Percentiles rank a stretch among this genome's conserved stretches.
Conservation (phyloP, 2,329 filamentous ascomycete genomes). For the Claviceps citrina region DNA sequence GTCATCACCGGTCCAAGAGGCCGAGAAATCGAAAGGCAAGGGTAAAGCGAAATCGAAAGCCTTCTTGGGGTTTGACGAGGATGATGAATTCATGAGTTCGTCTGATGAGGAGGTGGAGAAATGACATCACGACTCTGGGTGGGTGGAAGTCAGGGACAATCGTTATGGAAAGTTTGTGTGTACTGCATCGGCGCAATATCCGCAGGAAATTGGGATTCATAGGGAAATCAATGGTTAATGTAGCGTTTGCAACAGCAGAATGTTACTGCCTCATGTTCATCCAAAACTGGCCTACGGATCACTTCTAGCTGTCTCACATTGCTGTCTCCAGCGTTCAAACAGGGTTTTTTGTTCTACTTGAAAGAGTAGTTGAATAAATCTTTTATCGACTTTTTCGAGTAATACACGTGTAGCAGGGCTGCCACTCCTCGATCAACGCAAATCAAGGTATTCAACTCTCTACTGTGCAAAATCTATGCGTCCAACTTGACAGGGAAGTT, state of each 20-base stretch:
- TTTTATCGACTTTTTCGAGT: conserved; percentile 17
- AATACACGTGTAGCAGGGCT: conserved; percentile 23
- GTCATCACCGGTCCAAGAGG: conserved; percentile 32
- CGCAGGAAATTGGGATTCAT: no score
- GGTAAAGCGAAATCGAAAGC: conserved; percentile 26
- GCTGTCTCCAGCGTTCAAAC: conserved; percentile 3
- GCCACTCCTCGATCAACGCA: conserved; percentile 16
- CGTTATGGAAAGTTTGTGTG: no score
- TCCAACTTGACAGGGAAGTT: conserved; percentile 54
- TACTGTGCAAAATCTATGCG: conserved; percentile 27
- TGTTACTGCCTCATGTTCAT: no score
- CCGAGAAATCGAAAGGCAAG: conserved; percentile 20
- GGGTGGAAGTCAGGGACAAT: not conserved
- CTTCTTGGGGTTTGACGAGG: conserved; percentile 68
- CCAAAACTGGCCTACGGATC: not conserved
- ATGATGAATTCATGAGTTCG: conserved; percentile 59
- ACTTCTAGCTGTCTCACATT: not conserved
- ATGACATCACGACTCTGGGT: not conserved
- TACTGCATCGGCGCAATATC: no score
- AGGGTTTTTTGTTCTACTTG: conserved; percentile 4
- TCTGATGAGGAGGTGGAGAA: conserved; percentile 38
- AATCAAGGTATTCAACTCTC: conserved; percentile 9
- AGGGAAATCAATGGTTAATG: no score
- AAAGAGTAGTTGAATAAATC: conserved; percentile 9
- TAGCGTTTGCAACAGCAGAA: no score